Conservation (phyloP, 345 rosid species). For the Citrus reticulata region DNA sequence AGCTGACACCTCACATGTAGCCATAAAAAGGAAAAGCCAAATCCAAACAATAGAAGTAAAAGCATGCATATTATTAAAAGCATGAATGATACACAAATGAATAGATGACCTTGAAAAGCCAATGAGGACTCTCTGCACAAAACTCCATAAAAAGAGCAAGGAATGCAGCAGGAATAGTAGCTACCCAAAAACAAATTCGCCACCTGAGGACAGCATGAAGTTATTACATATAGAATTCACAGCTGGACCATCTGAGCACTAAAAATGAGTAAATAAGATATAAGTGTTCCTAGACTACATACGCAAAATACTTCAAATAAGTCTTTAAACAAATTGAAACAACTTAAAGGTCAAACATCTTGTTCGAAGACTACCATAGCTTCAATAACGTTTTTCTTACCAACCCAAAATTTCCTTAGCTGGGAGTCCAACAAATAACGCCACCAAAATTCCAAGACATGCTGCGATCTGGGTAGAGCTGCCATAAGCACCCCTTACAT, state of each 20-base stretch:
- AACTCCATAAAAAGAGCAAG: slow-evolving; percentile 72
- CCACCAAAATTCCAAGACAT: slow-evolving; percentile 73
- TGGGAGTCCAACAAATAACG: slow-evolving; percentile 73
- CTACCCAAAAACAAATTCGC: slow-evolving; percentile 84
- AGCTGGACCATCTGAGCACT: not conserved
- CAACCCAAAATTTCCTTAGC: slow-evolving; percentile 69
- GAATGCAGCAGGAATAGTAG: slow-evolving; percentile 66
- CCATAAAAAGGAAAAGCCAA: not conserved
- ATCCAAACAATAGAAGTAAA: slow-evolving; percentile 2
- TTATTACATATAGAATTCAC: slow-evolving; percentile 3
- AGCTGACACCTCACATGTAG: not conserved
- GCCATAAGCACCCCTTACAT: slow-evolving; percentile 88
- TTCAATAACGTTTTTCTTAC: slow-evolving; percentile 40
- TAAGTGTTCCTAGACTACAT: not conserved
- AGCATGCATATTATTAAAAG: not conserved
- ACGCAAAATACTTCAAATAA: not conserved
- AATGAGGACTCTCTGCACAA: slow-evolving; percentile 91
- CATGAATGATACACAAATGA: slow-evolving; percentile 8
- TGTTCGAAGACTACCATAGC: not conserved
- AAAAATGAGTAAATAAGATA: not conserved
- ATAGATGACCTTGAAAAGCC: slow-evolving; percentile 83
- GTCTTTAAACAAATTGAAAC: slow-evolving; percentile 1
- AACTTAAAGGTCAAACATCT: not conserved
- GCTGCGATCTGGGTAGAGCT: slow-evolving; percentile 84
- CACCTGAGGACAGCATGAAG: slow-evolving; percentile 53